Evolutionary conservation across 805 yeast genomes (phyloP).

Genomic region (Phaffomyces thermotolerans): DNA sequence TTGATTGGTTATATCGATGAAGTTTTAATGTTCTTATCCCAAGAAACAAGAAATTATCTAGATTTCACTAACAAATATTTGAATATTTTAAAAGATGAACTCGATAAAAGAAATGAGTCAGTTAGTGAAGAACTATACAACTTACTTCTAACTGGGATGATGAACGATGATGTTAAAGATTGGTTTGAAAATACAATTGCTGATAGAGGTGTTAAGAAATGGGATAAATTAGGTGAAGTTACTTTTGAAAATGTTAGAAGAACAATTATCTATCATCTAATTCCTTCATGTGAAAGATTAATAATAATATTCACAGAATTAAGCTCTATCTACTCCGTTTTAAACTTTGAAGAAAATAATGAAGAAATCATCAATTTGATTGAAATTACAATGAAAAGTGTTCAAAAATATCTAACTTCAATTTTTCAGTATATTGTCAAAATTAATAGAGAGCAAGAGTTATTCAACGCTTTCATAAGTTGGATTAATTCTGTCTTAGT

Average conservation of each 20-base stretch:
- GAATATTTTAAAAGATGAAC: conserved; percentile 30
- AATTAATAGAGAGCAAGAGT: conserved; percentile 38
- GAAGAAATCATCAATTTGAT: conserved; percentile 2
- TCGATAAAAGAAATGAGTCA: conserved; percentile 19
- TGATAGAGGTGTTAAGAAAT: conserved; percentile 53
- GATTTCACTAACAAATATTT: conserved; percentile 32
- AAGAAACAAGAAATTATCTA: conserved; percentile 29
- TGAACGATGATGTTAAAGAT: conserved; percentile 42
- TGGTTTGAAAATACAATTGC: conserved; percentile 63
- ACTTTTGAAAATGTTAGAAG: conserved; percentile 46
- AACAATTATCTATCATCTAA: conserved; percentile 38
- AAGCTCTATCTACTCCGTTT: conserved; percentile 26
- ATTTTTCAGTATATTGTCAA: conserved; percentile 33
- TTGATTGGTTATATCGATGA: conserved; percentile 29
- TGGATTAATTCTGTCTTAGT: conserved; percentile 32
- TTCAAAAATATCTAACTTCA: conserved; percentile 22
- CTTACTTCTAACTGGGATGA: conserved; percentile 45
- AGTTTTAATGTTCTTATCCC: conserved; percentile 22
- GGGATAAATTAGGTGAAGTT: conserved; percentile 43
- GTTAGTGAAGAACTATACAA: conserved; percentile 38
- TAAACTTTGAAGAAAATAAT: not conserved
- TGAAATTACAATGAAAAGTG: conserved; percentile 8
- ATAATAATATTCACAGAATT: conserved; percentile 39
- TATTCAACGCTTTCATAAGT: conserved; percentile 34
- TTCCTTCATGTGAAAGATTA: conserved; percentile 51